Evolutionary conservation across 305 asterid species (phyloP), one percentile per base, ranked within the genome.

Genomic region (Plantago coronopus): DNA sequence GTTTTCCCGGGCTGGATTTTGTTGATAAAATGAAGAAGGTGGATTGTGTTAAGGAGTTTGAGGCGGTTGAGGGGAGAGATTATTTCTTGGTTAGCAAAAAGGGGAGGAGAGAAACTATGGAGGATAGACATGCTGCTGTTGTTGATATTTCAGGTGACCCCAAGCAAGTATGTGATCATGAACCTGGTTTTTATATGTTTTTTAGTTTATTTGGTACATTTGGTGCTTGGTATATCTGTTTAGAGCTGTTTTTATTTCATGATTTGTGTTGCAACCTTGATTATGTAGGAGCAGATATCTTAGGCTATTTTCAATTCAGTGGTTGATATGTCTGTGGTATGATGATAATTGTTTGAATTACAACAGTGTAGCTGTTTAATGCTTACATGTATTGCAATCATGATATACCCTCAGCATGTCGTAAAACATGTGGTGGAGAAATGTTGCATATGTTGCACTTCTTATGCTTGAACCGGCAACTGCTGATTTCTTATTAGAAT

Each of bases 101-200:
- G 71, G 85, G 85, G 20, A 72, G 66, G 40, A 76, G 85, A 57
- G 75, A 72, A 48, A 64, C 69, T 44, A 76, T 80, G 82, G 85
- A 80, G 72, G 85, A 80, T 69, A 63, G 77, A 17, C 78, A 80
- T 66, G 71, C 75, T 4, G 69, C 61, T 61, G 67, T 72, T 44
- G 77, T 73, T 48, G 74, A 80, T 51, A 74, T 80, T 53, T 74
- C 63, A 27, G 77, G 78, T 43, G 73, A 72, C 48, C 78, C 74
- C 38, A 80, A 67, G 67, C 85, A 80, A 51, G 85, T 76, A 74
- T 3, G 76, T 72, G 13, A 20, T 34, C 25, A 12, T 2, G 0
- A 2, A 7, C 14, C 7, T 7, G 6, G 3, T 10, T 45, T 17
- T 25, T 40, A 15, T 12, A 19, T 34, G 10, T 31, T 13, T 22